A percentile compares a stretch with the other conserved stretches of the same genome.
Evolutionary conservation across 768 basidiomycete genomes (phyloP).

Genomic region (Sarcodon aspratus): DNA sequence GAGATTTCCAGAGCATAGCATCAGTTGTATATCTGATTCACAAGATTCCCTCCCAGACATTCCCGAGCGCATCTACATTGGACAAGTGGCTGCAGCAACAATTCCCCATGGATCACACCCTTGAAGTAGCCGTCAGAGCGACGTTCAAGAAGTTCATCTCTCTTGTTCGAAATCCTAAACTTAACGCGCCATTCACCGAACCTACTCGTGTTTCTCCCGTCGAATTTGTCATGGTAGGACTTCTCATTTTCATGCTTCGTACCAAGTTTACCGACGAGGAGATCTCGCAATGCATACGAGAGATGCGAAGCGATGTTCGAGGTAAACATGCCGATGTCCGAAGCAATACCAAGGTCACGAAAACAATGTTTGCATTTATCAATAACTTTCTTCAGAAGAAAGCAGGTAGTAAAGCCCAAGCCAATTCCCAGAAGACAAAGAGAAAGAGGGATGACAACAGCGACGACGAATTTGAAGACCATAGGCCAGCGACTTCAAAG

Average conservation of each 20-base stretch:
- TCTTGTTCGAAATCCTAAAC: conserved; percentile 27
- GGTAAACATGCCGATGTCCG: conserved; percentile 50
- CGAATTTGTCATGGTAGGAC: conserved; percentile 48
- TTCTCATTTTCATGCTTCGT: conserved; percentile 44
- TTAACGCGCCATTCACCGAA: conserved; percentile 26
- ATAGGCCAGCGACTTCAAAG: no score
- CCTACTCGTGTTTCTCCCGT: conserved; percentile 40
- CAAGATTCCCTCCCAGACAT: conserved; percentile 8
- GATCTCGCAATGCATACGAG: conserved; percentile 31
- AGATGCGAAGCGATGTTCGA: conserved; percentile 48
- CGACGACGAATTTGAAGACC: not conserved
- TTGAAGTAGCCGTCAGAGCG: conserved; percentile 22
- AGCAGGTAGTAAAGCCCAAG: conserved; percentile 1
- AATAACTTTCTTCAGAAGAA: conserved; percentile 8
- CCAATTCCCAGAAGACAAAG: not conserved
- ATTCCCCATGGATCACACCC: conserved; percentile 16
- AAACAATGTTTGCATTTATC: conserved; percentile 44
- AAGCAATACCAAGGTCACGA: conserved; percentile 46
- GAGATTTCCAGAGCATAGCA: conserved; percentile 23
- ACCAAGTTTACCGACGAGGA: conserved; percentile 22
- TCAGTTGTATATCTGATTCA: conserved; percentile 19
- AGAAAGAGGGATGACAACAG: conserved; percentile 2
- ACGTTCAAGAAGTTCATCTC: conserved; percentile 36
- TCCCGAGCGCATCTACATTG: conserved; percentile 11
- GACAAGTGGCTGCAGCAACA: conserved; percentile 17